Conservation (phyloP, 2,329 filamentous ascomycete genomes). For the Pseudogymnoascus pannorum region DNA sequence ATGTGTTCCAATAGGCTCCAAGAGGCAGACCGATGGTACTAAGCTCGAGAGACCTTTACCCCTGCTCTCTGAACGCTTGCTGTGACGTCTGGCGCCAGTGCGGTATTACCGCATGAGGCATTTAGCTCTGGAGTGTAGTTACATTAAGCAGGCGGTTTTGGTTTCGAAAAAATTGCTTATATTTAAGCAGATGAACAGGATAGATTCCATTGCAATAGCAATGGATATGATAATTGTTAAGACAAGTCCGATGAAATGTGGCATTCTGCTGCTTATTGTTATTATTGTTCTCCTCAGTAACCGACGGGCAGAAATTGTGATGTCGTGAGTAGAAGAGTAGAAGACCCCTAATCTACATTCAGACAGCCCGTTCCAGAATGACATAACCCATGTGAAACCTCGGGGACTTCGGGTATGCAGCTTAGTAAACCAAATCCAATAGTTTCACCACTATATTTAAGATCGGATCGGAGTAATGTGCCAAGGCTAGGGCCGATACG, state of each 20-base stretch:
- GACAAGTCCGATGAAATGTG: not conserved
- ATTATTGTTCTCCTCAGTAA: not conserved
- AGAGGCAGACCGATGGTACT: too few relatives aligned
- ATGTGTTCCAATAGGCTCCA: too few relatives aligned
- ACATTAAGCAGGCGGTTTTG: not conserved
- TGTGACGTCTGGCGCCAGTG: slow-evolving; percentile 37
- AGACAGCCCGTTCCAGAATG: not conserved
- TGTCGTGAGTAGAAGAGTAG: not conserved
- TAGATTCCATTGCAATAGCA: not conserved
- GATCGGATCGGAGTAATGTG: not conserved
- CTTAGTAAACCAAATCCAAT: not conserved
- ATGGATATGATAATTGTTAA: not conserved
- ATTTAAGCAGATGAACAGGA: not conserved
- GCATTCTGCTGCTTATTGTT: not conserved
- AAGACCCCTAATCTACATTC: not conserved
- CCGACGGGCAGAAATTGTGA: not conserved
- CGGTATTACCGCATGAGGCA: slow-evolving; percentile 28
- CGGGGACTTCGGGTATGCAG: not conserved
- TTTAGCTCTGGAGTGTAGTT: not conserved
- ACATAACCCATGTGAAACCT: not conserved
- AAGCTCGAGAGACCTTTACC: slow-evolving; percentile 32
- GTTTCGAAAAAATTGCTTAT: not conserved
- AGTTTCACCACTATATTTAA: not conserved
- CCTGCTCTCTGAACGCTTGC: slow-evolving; percentile 39
- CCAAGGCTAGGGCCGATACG: not conserved